Percentiles rank a stretch among this genome's conserved stretches.
phyloP scores from a whole-genome alignment of 306 rosid genomes.

The Luffa acutangula region DNA sequence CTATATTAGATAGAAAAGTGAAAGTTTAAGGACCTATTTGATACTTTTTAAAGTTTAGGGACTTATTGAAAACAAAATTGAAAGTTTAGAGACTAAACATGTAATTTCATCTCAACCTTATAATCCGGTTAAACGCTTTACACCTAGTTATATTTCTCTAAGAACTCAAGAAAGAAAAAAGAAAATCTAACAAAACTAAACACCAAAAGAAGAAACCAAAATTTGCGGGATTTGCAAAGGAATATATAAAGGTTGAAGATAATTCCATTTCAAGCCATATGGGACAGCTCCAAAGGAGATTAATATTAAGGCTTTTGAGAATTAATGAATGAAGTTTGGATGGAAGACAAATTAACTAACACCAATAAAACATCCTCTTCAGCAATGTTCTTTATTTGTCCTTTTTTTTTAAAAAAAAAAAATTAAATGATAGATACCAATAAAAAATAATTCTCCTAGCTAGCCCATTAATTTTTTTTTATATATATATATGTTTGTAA shows the following conservation, averaged over 20 bases:
- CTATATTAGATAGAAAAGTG: too few species aligned
- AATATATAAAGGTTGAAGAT: background rate
- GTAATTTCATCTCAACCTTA: too few species aligned
- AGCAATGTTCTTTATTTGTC: background rate
- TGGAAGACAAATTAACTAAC: background rate
- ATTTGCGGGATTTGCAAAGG: background rate
- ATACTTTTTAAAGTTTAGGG: too few species aligned
- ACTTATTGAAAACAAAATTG: too few species aligned
- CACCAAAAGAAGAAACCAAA: background rate
- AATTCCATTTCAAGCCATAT: background rate
- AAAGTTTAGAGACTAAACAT: too few species aligned
- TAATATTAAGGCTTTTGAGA: background rate
- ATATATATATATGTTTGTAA: background rate
- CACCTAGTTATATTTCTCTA: too few species aligned
- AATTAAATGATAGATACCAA: background rate
- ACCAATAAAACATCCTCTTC: background rate
- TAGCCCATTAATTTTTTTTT: background rate
- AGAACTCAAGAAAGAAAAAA: background rate
- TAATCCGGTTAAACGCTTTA: too few species aligned
- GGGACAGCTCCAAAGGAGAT: background rate
- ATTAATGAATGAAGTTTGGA: slow-evolving; percentile 1
- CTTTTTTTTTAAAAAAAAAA: background rate
- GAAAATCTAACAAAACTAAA: background rate
- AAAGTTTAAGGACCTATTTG: too few species aligned
- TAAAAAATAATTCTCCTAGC: background rate